A percentile compares a stretch with the other conserved stretches of the same genome.
Evolutionary conservation across 441 rosid species (phyloP).

Genomic region (Melastoma candidum): DNA sequence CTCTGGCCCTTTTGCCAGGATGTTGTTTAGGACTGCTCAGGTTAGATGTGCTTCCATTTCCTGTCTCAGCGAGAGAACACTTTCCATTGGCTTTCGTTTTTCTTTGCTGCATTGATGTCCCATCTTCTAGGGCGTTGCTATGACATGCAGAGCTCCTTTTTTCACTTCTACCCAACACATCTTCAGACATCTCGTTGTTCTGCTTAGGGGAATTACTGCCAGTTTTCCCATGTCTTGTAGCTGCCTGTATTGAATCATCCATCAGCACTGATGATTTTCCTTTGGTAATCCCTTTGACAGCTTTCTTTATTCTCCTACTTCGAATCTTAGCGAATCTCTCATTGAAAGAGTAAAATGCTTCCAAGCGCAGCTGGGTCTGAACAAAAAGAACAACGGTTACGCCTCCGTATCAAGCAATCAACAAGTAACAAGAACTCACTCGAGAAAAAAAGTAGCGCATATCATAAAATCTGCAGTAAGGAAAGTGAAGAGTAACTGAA

Average conservation of each 20-base stretch:
- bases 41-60: too few species aligned
- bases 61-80: too few species aligned
- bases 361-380: slow-evolving; percentile 92
- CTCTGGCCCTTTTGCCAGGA: too few species aligned
- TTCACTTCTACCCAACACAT: too few species aligned
- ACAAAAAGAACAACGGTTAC: slow-evolving; percentile 5
- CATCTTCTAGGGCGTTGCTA: too few species aligned
- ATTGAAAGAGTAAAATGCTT: slow-evolving; percentile 93
- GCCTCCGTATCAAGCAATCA: slow-evolving; percentile 1
- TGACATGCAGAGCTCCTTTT: too few species aligned
- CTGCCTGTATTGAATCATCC: slow-evolving; percentile 25
- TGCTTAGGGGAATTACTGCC: too few species aligned
- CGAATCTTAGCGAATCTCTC: slow-evolving; percentile 96
- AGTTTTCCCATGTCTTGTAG: slow-evolving; percentile 26
- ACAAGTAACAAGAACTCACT: neutral
- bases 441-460: neutral
- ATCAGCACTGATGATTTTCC: slow-evolving; percentile 29
- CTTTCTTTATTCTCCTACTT: slow-evolving; percentile 83
- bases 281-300: slow-evolving; percentile 75
- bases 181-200: too few species aligned
- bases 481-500: slow-evolving; percentile 12
- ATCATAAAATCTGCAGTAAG: too few species aligned
- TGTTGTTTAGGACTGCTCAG: too few species aligned
- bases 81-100: too few species aligned
- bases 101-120: too few species aligned